Base-by-base conservation (phyloP, 2,329 filamentous ascomycete species). In the Pestalotiopsis sp. region DNA sequence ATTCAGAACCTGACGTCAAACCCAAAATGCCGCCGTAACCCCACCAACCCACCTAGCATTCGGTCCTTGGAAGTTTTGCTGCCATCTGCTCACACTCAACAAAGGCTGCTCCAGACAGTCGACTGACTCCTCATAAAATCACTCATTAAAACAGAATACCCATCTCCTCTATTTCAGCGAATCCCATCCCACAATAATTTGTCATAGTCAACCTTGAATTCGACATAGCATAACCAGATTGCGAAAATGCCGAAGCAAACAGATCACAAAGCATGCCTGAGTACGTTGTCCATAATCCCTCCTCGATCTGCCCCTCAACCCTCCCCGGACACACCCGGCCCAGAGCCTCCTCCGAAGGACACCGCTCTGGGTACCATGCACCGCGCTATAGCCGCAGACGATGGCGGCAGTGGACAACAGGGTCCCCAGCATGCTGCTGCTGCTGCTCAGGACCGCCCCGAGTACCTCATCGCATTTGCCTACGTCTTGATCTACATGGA, bases 251-350 rank as follows among this genome's bases (percentile, higher is more conserved):
- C 63, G 7, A 55, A 65, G 78, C 83, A 83, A 75, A 83, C 85
- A 75, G 84, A 86, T 71, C 86, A 88, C 66, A 88, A 88, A 79
- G 86, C 86, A 75, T 88, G 86, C 80, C 84, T 89, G 78, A 88
- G 64, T 88, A 87, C 79, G 86, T 87, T 79, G 71, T 71, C 75
- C 75, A 57, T 30, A 6, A 30, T 67, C 24, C 73, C 71, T 72
- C 71, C 76, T 76, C 69, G 73, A 73, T 75, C 73, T 74, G 73
- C 73, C 70, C 64, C 73, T 65, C 66, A 22, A 68, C 35, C 22
- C 26, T 30, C 26, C 52, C 64, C 64, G 52, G 64, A 58, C 64
- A 58, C 55, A 20, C 64, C 64, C 44, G 64, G 35, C 39, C 64
- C 55, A 58, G 38, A n/a, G 35, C 62, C 62, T 55, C 62, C 62